Evolutionary conservation across 257 asterid species (phyloP).

Genomic region (Gardenia jasminoides): DNA sequence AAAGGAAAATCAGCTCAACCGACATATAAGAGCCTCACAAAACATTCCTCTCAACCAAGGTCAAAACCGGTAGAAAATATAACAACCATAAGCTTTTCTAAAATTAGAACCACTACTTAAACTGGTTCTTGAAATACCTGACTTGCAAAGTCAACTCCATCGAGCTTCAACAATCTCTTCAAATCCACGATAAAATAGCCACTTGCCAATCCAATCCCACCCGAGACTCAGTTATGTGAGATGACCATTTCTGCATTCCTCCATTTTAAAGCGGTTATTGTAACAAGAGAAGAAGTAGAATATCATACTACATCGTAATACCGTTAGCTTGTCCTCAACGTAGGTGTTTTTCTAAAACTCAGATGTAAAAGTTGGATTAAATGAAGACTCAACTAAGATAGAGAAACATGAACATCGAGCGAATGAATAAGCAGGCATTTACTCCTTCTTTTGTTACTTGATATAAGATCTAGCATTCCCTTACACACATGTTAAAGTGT

Average conservation of each 20-base stretch:
- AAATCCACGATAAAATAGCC: constrained; percentile 45
- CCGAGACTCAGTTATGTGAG: neutral
- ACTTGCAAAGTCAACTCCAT: constrained; percentile 90
- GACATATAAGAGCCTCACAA: constrained; percentile 85
- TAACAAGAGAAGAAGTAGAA: constrained; percentile 24
- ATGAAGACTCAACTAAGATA: no score
- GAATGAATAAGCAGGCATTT: no score
- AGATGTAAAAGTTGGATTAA: constrained; percentile 11
- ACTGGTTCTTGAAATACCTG: constrained; percentile 79
- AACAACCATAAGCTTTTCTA: constrained; percentile 66
- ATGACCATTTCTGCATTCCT: neutral
- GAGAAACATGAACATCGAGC: neutral
- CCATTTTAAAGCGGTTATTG: neutral
- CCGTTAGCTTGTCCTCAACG: constrained; percentile 86
- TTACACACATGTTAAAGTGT: neutral
- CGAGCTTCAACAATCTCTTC: constrained; percentile 74
- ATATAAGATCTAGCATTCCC: neutral
- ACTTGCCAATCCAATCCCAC: neutral
- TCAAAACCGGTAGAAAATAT: constrained; percentile 81
- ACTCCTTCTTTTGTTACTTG: neutral
- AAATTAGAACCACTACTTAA: constrained; percentile 51
- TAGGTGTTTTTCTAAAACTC: constrained; percentile 70
- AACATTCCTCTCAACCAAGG: constrained; percentile 61
- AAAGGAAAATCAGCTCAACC: constrained; percentile 44
- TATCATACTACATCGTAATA: constrained; percentile 79